Percentiles rank a stretch among this genome's conserved stretches.
Conservation (phyloP, 768 basidiomycete species). For the Termitomyces sp. region DNA sequence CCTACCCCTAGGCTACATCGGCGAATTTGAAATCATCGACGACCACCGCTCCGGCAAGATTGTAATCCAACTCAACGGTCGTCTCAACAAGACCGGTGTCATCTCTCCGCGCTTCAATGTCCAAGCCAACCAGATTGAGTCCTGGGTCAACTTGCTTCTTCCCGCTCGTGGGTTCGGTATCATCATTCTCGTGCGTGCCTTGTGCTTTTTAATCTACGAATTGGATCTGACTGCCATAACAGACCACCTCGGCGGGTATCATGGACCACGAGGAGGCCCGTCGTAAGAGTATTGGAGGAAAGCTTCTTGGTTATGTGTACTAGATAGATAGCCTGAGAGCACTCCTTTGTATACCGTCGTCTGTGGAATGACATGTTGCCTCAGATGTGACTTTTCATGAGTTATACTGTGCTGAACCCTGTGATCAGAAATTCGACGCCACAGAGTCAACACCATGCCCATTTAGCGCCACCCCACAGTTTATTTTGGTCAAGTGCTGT, state of each 20-base stretch:
- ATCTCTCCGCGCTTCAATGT: conserved; percentile 99
- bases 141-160: conserved; percentile 95
- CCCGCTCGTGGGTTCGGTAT: conserved; percentile 96
- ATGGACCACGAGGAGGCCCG: conserved; percentile 99
- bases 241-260: conserved; percentile 98
- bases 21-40: conserved; percentile 97
- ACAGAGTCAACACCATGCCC: too few relatives aligned
- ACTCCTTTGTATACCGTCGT: not conserved
- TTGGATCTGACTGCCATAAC: not conserved
- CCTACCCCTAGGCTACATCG: conserved; percentile 76
- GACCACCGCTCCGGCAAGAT: conserved; percentile 99
- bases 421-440: too few relatives aligned
- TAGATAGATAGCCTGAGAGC: conserved; percentile 29
- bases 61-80: conserved; percentile 96
- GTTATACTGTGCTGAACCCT: too few relatives aligned
- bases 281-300: conserved; percentile 96
- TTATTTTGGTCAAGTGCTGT: too few relatives aligned
- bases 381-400: not conserved
- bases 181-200: conserved; percentile 77
- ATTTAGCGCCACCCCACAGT: too few relatives aligned
- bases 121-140: conserved; percentile 86
- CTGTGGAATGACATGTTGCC: not conserved
- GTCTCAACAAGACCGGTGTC: conserved; percentile 99
- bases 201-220: not conserved
- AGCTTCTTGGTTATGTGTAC: conserved; percentile 90